A percentile compares a stretch with the other conserved stretches of the same genome.
phyloP scores from a whole-genome alignment of 2,329 filamentous ascomycete species.

The Clonostachys solani region DNA sequence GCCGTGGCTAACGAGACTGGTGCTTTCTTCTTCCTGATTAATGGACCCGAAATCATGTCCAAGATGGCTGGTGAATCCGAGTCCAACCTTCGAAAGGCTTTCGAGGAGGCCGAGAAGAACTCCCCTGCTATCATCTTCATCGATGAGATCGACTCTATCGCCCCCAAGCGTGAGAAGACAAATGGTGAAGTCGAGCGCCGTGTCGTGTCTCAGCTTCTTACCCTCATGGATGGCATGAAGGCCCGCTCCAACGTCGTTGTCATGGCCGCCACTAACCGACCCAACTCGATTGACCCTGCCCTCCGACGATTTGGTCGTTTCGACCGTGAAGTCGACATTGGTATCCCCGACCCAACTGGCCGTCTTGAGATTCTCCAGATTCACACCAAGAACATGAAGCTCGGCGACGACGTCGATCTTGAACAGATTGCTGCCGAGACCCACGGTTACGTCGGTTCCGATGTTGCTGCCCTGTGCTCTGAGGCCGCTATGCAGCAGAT shows the following conservation, averaged over 20 bases:
- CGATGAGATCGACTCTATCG: conserved; percentile 98
- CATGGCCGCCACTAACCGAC: conserved; percentile 98
- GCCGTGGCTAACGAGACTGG: conserved; percentile 98
- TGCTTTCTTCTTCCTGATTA: conserved; percentile 99
- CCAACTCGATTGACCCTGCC: conserved; percentile 97
- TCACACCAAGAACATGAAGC: conserved; percentile 99
- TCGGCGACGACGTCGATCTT: conserved; percentile 92
- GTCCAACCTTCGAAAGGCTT: conserved; percentile 97
- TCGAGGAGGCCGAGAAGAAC: conserved; percentile 99
- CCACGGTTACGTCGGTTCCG: conserved; percentile 97
- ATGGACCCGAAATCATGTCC: conserved; percentile 99
- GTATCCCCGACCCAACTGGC: conserved; percentile 94
- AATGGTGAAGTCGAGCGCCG: conserved; percentile 98
- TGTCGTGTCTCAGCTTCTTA: conserved; percentile 94
- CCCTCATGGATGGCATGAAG: conserved; percentile 99
- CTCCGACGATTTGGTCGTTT: conserved; percentile 98
- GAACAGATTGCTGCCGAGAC: conserved; percentile 97
- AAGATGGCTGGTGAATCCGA: conserved; percentile 99
- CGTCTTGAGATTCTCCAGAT: conserved; percentile 99
- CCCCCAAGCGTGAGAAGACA: conserved; percentile 99
- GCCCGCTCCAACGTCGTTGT: conserved; percentile 97
- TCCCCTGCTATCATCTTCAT: conserved; percentile 99
- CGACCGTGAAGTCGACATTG: conserved; percentile 98
- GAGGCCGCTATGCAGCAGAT: conserved; percentile 99
- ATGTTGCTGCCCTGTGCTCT: conserved; percentile 96